Evolutionary conservation across 805 yeast genomes (phyloP), one percentile per base, ranked within the genome.

Genomic region (Hanseniaspora occidentalis): DNA sequence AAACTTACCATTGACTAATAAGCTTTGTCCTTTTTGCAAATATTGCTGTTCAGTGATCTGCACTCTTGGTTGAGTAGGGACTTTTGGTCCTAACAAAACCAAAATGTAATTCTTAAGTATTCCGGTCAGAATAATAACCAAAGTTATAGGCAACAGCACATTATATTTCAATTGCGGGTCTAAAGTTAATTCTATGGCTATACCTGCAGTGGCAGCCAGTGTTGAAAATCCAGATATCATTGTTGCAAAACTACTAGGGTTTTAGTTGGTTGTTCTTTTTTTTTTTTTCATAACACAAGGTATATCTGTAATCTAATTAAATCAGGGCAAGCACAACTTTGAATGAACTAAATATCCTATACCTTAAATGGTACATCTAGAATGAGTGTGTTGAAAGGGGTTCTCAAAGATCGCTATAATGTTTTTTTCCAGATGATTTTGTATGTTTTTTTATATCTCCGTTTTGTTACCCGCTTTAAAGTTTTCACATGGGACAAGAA

Each of bases 71-170:
- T 67, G 72, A 17, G 71, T 62, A 48, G 74, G 78, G 3, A 78
- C 75, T 25, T 65, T 57, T 38, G 84, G 74, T 36, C 73, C 70
- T 6, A 85, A 62, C 20, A 86, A 61, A 13, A 66, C 58, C 31
- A 85, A 75, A 8, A 79, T 67, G 51, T 79, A 75, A 40, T 82
- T 78, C 42, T 95, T 69, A 21, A 85, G 58, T 16, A 89, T 58
- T 6, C 96, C 96, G 4, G 85, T 85, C 42, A 88, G 61, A 9
- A 92, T 79, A 95, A 92, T 86, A 17, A 86, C 94, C 17, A 81
- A 55, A 5, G 95, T 76, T 35, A 92, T 88, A 19, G 98, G 98
- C 26, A 85, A 58, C 14, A 92, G 65, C 23, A 86, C 97, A 96
- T 97, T 89, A 50, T 77, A 72, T 56, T 82, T 79, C 45, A 92